Evolutionary conservation across 2,329 filamentous ascomycete genomes (phyloP), one percentile per base, ranked within the genome.

Genomic region (Colletotrichum phormii): DNA sequence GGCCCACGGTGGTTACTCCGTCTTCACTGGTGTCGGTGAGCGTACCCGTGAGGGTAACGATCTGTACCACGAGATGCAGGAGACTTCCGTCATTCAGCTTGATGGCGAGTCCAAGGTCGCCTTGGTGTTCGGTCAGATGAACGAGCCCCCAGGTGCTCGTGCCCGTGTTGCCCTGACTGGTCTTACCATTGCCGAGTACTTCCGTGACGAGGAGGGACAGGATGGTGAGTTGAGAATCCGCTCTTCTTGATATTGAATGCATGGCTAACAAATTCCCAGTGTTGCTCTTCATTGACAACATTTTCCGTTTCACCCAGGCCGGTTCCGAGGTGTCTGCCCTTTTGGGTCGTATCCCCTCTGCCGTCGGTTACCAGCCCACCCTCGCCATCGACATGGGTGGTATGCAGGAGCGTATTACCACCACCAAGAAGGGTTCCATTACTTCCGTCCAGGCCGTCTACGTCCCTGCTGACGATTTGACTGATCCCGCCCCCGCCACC

Each of bases 31-130:
- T 96, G 97, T 99, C 88, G 97, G 97, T 86, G 97, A 99, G 93
- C 96, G 97, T 91, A 99, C 97, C 85, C 97, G 97, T 95, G 97
- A 99, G 93, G 97, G 97, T 92, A 99, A 99, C 92, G 97, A 99
- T 93, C 88, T 99, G 91, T 99, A 99, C 93, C 96, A 99, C 89
- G 97, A 99, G 92, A 99, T 99, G 97, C 97, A 98, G 91, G 96
- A 99, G 90, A 99, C 97, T 80, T 95, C 94, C 84, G 97, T 99
- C 91, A 99, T 99, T 88, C 92, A 99, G 88, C 95, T 99, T 79
- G 97, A 99, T 78, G 97, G 97, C 87, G 96, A 98, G 82, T 98
- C 97, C 86, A 99, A 99, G 93, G 97, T 98, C 89, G 95, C 97
- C 77, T 90, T 99, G 80, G 97, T 99, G 80, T 99, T 99, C 89